Evolutionary conservation across 1,284 basidiomycete species (phyloP), one percentile per base, ranked within the genome.

Genomic region (Sporisorium exsertum): DNA sequence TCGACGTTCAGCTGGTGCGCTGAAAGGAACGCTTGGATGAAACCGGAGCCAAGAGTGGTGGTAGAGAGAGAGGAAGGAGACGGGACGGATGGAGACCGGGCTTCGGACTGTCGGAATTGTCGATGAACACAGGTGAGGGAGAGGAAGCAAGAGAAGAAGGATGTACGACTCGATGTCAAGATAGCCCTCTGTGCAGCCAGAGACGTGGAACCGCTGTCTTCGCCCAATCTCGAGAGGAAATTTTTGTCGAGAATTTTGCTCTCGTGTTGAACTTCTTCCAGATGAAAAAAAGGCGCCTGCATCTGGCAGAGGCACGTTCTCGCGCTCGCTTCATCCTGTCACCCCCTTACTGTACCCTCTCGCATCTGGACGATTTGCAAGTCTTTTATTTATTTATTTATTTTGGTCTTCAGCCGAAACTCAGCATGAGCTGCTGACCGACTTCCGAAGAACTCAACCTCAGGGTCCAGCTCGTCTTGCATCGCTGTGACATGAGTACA

Each of bases 41-140:
- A 43, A 58, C 57, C 60, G 66, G 42, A 57, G 37, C 56, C 56
- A 55, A 43, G 61, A 69, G 66, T 69, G 66, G 66, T 69, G 57
- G 66, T 69, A 33, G 56, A 63, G 15, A 59, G 53, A 22, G 22
- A 53, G n/a, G 9, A 46, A 32, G 35, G 37, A 49, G 37, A 46
- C 61, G 9, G 47, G 47, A 47, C 22, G 8, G 50, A 43, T 42
- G 12, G 49, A 60, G 43, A 43, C 40, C n/a, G 9, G 20, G 40
- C 40, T 43, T 43, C 1, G 7, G n/a, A 43, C 40, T 50, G 24
- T 32, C 40, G 12, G 20, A 35, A 57, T 54, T 55, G 67, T 70
- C 61, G 49, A 57, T 70, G 33, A 33, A 58, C 51, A 47, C 33
- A 51, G 57, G 59, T 64, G 67, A 32, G n/a, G 49, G 67, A 40